These are phyloP conservation scores for Coemansia sp. DNA, from an alignment of 192 early-diverging fungal genomes.

Conservation along the genomic window DNA sequence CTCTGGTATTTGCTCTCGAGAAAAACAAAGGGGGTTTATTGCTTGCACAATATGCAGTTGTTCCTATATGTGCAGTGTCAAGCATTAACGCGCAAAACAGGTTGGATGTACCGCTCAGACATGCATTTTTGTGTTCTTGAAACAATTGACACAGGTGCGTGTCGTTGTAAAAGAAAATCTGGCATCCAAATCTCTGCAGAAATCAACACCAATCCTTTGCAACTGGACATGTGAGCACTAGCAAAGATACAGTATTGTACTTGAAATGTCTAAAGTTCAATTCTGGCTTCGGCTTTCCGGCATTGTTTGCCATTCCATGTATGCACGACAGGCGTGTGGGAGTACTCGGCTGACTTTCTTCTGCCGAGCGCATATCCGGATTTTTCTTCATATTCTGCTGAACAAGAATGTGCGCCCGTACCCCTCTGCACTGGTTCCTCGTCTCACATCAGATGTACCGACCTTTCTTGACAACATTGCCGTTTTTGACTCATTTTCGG, in stretches of 20 bases:
- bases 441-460: too few species aligned
- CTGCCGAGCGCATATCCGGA: background rate
- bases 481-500: too few species aligned
- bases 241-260: background rate
- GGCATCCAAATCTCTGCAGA: background rate
- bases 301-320: slow-evolving; percentile 23
- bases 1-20: background rate
- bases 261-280: slow-evolving; percentile 1
- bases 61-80: background rate
- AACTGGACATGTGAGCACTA: background rate
- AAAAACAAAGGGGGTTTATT: background rate
- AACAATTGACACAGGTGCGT: background rate
- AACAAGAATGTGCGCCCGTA: too few species aligned
- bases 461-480: too few species aligned
- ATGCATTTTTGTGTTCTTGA: background rate
- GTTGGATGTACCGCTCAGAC: background rate
- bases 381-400: too few species aligned
- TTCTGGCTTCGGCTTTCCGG: slow-evolving; percentile 1
- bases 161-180: background rate
- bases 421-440: too few species aligned
- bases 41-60: background rate
- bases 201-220: background rate
- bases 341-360: slow-evolving; percentile 3
- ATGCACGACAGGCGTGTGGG: slow-evolving; percentile 1
- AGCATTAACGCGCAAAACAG: background rate